Base-by-base conservation (phyloP, 1,284 basidiomycete species). In the Sparassis latifolia region DNA sequence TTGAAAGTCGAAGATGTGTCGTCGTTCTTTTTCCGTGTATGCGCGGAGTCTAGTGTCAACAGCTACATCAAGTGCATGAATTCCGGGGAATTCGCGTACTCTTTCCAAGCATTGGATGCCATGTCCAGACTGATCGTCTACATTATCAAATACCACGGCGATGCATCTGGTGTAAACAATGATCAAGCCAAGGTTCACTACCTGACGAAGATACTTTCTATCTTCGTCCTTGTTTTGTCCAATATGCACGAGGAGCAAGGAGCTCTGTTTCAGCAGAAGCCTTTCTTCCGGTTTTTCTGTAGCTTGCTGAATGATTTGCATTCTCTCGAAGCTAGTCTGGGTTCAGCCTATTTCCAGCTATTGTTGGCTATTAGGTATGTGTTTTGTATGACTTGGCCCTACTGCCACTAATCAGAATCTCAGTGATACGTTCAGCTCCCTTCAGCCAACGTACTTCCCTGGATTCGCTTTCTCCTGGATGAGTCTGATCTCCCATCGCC, bases 91-190 rank as follows among this genome's bases (percentile, higher is more conserved):
- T 84, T 82, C 45, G 79, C 82, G 27, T 80, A 84, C 46, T 82
- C 89, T 20, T 98, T 94, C 75, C 91, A 92, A 65, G 92, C 93
- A 12, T 77, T 98, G 58, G 97, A 99, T 69, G 93, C 97, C 6
- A 88, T 98, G 75, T 93, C 95, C 44, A 85, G 93, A 59, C 76
- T 99, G 58, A 92, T 99, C 56, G 91, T 95, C 44, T 92, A 97
- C 66, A 97, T 99, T 75, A 95, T 99, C 82, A 99, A 99, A 75
- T 98, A 99, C 67, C 96, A 99, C 59, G 94, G 92, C 29, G 96
- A 98, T 67, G 89, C 88, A 47, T 86, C 78, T 10, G 91, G 89
- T 33, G 78, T 88, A 55, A 90, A 93, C 71, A 91, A 92, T 61
- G 90, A 94, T 62, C 89, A 92, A 61, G 90, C 92, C 27, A 97